Percentiles rank a stretch among this genome's conserved stretches.
Evolutionary conservation across 345 rosid genomes (phyloP).

Genomic region (Geranium rotundifolium): DNA sequence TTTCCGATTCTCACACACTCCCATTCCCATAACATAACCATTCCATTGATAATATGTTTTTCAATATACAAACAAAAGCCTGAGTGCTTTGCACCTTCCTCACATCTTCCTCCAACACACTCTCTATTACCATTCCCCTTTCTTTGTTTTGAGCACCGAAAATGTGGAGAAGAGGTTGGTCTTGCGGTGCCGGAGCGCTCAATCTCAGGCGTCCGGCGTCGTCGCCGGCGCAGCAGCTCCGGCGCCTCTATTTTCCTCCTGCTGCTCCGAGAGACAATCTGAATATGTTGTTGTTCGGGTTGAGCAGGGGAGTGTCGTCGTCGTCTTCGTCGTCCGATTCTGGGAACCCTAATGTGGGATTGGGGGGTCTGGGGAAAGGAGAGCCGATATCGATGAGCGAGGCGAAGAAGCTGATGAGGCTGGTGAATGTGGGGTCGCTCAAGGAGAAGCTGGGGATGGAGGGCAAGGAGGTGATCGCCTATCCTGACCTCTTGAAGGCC

Average conservation of each 20-base stretch:
- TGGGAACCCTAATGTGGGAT: background rate
- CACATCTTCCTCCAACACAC: no score
- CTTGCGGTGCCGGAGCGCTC: background rate
- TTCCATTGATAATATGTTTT: no score
- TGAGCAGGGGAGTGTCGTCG: background rate
- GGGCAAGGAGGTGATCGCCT: conserved; percentile 56
- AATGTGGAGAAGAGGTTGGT: background rate
- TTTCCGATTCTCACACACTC: no score
- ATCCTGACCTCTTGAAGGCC: conserved; percentile 44
- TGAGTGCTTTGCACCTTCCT: no score
- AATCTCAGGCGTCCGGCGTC: background rate
- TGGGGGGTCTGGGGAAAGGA: background rate
- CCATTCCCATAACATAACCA: no score
- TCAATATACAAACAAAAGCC: no score
- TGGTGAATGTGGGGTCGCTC: conserved; percentile 73
- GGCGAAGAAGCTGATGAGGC: conserved; percentile 69
- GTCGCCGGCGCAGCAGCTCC: background rate
- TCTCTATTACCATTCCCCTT: no score
- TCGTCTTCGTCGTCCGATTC: background rate
- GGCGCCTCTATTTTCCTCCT: background rate
- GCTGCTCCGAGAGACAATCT: background rate
- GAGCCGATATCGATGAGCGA: conserved; percentile 35
- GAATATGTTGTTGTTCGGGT: background rate
- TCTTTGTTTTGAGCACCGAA: no score
- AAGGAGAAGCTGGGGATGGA: conserved; percentile 57